Conservation (phyloP, 1,284 basidiomycete genomes). For the Macrocystidia cucumis region DNA sequence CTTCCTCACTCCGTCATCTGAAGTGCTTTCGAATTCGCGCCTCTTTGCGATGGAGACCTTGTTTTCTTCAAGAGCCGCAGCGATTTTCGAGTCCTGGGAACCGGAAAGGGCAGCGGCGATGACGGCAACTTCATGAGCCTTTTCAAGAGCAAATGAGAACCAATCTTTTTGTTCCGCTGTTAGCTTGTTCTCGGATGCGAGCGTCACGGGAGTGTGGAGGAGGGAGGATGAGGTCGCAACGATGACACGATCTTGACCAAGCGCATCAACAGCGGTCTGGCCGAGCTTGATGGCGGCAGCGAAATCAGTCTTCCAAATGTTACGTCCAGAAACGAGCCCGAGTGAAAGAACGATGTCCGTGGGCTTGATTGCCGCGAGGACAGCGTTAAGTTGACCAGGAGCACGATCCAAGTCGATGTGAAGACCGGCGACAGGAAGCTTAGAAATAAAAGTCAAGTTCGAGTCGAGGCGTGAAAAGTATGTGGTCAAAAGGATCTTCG, state of each 20-base stretch:
- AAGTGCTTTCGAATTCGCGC: slow-evolving; percentile 92
- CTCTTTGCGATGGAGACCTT: slow-evolving; percentile 90
- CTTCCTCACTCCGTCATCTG: slow-evolving; percentile 93
- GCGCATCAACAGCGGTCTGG: slow-evolving; percentile 78
- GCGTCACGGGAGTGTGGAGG: slow-evolving; percentile 96
- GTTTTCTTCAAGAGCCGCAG: slow-evolving; percentile 81
- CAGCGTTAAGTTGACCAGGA: slow-evolving; percentile 82
- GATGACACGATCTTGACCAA: slow-evolving; percentile 86
- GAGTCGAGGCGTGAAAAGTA: slow-evolving; percentile 96
- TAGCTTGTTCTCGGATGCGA: slow-evolving; percentile 91
- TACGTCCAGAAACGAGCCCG: slow-evolving; percentile 96
- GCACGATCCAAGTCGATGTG: slow-evolving; percentile 98
- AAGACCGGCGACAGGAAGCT: slow-evolving; percentile 91
- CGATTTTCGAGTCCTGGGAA: slow-evolving; percentile 68
- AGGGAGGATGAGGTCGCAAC: slow-evolving; percentile 96
- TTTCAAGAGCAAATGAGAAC: slow-evolving; percentile 99
- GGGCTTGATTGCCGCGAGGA: slow-evolving; percentile 78
- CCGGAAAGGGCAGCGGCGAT: slow-evolving; percentile 81
- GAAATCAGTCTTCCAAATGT: slow-evolving; percentile 99
- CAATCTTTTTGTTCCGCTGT: slow-evolving; percentile 90
- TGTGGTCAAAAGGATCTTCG: slow-evolving; percentile 91
- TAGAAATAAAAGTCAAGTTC: slow-evolving; percentile 85
- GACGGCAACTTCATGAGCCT: slow-evolving; percentile 86
- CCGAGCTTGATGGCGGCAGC: slow-evolving; percentile 75
- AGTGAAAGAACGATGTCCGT: slow-evolving; percentile 85